A percentile compares a stretch with the other conserved stretches of the same genome.
Conservation (phyloP, 345 rosid species). For the Salix caprea region DNA sequence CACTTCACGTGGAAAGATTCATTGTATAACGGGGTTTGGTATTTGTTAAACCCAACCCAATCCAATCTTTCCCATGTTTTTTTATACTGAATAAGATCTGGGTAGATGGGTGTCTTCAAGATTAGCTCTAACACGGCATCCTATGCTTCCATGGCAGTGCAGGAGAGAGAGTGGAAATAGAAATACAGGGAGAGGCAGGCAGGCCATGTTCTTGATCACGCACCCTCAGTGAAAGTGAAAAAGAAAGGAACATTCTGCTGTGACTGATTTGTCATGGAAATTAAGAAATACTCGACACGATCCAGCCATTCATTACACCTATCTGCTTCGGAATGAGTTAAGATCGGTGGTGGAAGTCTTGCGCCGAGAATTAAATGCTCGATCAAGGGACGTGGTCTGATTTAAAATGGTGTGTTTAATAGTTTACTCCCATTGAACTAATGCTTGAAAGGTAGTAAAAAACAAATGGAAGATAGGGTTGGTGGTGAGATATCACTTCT, state of each 20-base stretch:
- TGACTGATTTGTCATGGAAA: neutral
- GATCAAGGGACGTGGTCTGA: neutral
- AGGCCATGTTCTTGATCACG: neutral
- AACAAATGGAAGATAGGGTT: neutral
- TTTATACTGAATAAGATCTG: neutral
- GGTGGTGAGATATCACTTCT: neutral
- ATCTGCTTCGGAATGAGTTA: too few species aligned
- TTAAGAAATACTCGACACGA: too few species aligned
- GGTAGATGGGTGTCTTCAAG: conserved; percentile 7
- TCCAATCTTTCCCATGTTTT: neutral
- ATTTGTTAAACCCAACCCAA: conserved; percentile 27
- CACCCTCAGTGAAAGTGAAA: neutral
- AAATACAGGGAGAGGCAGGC: neutral
- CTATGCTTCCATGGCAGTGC: conserved; percentile 1
- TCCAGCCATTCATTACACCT: too few species aligned
- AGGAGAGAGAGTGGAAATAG: neutral
- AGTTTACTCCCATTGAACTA: neutral
- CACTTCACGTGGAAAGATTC: conserved; percentile 40
- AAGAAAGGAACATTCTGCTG: neutral
- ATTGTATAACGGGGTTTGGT: conserved; percentile 16
- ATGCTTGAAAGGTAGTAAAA: neutral
- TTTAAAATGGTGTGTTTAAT: neutral
- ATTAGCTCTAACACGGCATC: conserved; percentile 3
- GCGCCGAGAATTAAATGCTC: neutral
- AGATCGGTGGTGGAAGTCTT: too few species aligned